Evolutionary conservation across 768 basidiomycete species (phyloP), one percentile per base, ranked within the genome.

Genomic region (Collybia nuda): DNA sequence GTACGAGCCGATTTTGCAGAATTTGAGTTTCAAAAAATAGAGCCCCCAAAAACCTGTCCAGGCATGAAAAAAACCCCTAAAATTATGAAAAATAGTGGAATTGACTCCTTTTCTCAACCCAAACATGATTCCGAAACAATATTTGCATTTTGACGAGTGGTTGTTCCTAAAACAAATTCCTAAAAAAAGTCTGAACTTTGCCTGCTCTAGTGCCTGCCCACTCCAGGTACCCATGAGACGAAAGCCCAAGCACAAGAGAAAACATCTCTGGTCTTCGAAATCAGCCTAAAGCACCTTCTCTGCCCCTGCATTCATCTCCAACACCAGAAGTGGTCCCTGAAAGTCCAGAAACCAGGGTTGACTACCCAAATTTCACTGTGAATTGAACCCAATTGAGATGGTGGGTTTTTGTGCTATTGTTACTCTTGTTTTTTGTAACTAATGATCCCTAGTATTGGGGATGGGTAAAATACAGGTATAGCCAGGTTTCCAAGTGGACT

Each of bases 21-120:
- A 36, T 18, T 22, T 6, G 19, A 22, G 48, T 32, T 17, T 21
- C 8, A 18, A 44, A 32, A 44, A 44, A 29, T 44, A 32, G 35
- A 12, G 6, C 18, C 43, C 18, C n/a, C 35, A 51, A 51, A 51
- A 40, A 6, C 36, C 29, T 41, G 41, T 29, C 18, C 14, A n/a
- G 19, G 18, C 42, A 8, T 32, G 44, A n/a, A 51, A 51, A 51
- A 44, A 44, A 44, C 23, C 22, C 19, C 8, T 45, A 51, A 51
- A 51, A 51, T 42, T 23, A 42, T 22, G 26, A 22, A 51, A 32
- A 51, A 51, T 43, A 32, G 24, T 15, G 40, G 14, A 51, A 51
- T 51, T 28, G 19, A 51, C 50, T 45, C 42, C 42, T 28, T 51
- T 51, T 51, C 26, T 18, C 36, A 19, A 18, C 29, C 29, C 26